Evolutionary conservation across 1,284 basidiomycete species (phyloP).

Genomic region (Cutaneotrichosporon dermatis): DNA sequence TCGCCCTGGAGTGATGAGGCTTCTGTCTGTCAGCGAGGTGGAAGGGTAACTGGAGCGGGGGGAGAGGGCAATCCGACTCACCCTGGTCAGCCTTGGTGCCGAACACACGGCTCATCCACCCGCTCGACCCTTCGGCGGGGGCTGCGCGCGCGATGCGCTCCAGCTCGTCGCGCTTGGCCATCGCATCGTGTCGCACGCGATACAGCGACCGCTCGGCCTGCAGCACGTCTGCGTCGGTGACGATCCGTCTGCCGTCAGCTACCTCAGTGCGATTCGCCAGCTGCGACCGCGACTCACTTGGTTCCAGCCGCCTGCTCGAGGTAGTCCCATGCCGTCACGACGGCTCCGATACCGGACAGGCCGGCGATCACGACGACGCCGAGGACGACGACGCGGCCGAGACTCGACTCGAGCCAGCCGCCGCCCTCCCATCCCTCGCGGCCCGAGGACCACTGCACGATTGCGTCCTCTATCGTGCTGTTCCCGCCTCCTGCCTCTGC

Average conservation of each 20-base stretch:
- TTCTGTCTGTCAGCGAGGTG: constrained; percentile 9
- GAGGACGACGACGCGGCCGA: constrained; percentile 46
- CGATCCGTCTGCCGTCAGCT: constrained; percentile 12
- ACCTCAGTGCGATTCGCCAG: too few species aligned
- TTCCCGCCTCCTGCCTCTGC: neutral
- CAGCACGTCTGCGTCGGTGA: constrained; percentile 34
- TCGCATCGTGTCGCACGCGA: constrained; percentile 42
- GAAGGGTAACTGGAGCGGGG: too few species aligned
- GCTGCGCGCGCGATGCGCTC: constrained; percentile 17
- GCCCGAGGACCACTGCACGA: constrained; percentile 23
- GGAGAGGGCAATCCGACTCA: neutral
- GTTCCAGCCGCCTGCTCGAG: constrained; percentile 35
- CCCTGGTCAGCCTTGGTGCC: constrained; percentile 31
- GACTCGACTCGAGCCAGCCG: constrained; percentile 43
- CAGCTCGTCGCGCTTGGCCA: constrained; percentile 39
- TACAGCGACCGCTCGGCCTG: constrained; percentile 47
- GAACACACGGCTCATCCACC: constrained; percentile 43
- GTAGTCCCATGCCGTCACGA: constrained; percentile 45
- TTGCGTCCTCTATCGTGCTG: constrained; percentile 19
- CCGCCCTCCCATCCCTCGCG: constrained; percentile 38
- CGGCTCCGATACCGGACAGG: constrained; percentile 47
- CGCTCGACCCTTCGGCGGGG: constrained; percentile 12
- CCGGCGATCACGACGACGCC: constrained; percentile 46
- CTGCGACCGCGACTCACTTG: constrained; percentile 20
- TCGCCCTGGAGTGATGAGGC: constrained; percentile 31